Conservation (phyloP, 179 eudicot genomes). For the Beta macrorhiza region DNA sequence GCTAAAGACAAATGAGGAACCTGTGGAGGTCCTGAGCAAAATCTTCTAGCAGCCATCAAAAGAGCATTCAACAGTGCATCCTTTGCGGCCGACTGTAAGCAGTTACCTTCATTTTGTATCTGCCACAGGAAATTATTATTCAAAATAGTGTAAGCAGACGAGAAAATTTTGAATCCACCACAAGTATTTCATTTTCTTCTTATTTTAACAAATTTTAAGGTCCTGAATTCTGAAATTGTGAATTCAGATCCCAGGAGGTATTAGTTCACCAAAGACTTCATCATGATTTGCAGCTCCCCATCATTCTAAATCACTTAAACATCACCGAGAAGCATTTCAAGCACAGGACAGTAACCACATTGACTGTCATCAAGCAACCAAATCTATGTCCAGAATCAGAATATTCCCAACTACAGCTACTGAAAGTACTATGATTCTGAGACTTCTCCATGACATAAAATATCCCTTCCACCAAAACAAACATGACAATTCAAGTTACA, state of each 20-base stretch:
- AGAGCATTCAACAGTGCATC: conserved; percentile 79
- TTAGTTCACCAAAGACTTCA: background rate
- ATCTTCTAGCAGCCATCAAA: conserved; percentile 82
- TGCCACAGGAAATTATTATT: conserved; percentile 29
- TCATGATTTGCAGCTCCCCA: background rate
- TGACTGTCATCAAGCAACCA: background rate
- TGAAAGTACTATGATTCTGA: too few relatives aligned
- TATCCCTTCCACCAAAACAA: background rate
- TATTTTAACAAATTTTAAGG: background rate
- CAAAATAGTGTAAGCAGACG: background rate
- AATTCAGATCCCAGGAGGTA: background rate
- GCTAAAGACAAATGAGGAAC: conserved; percentile 34
- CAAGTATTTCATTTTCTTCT: background rate
- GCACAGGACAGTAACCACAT: background rate
- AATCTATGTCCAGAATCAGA: background rate
- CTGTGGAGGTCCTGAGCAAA: conserved; percentile 94
- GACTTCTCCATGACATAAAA: background rate
- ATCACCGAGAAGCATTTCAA: background rate
- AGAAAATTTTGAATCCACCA: background rate
- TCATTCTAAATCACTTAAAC: background rate
- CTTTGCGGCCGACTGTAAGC: conserved; percentile 73
- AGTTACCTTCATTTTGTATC: conserved; percentile 84
- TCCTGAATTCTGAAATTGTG: conserved; percentile 2
- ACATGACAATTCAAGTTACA: too few relatives aligned
- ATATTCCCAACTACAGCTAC: background rate